Evolutionary conservation across 2,329 filamentous ascomycete genomes (phyloP).

Genomic region (Pestalotiopsis sp.): DNA sequence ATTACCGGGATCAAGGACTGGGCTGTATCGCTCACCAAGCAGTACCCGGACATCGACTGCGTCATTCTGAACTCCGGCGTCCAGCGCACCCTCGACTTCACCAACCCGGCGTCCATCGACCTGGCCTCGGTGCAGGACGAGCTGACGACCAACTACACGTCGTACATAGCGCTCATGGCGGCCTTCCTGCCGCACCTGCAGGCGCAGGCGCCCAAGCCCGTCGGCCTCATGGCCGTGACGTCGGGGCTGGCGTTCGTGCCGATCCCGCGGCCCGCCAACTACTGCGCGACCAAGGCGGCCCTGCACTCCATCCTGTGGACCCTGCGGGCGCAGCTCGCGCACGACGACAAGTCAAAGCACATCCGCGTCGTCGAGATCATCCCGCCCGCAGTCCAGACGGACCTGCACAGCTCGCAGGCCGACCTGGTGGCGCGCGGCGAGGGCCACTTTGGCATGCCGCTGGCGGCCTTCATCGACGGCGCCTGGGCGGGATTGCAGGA

Average conservation of each 20-base stretch:
- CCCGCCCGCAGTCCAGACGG: constrained; percentile 48
- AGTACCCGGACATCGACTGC: constrained; percentile 53
- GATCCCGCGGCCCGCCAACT: constrained; percentile 46
- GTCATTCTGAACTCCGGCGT: constrained; percentile 60
- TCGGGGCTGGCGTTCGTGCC: constrained; percentile 50
- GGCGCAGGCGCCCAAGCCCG: constrained; percentile 18
- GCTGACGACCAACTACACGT: constrained; percentile 49
- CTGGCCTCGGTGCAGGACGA: constrained; percentile 41
- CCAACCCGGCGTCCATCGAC: constrained; percentile 36
- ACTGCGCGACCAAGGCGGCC: constrained; percentile 56
- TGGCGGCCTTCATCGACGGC: constrained; percentile 44
- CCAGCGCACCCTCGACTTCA: constrained; percentile 50
- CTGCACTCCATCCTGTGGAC: constrained; percentile 49
- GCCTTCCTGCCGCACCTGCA: constrained; percentile 48
- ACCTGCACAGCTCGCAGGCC: constrained; percentile 46
- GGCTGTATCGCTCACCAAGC: constrained; percentile 23
- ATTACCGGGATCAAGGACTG: constrained; percentile 41
- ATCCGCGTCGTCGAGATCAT: constrained; percentile 49
- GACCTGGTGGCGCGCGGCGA: constrained; percentile 34
- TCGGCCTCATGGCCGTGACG: constrained; percentile 36
- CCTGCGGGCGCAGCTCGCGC: constrained; percentile 42
- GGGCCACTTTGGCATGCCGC: constrained; percentile 36
- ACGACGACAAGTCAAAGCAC: constrained; percentile 26
- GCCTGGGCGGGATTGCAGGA: constrained; percentile 43
- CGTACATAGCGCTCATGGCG: constrained; percentile 44